These are phyloP conservation scores for Nevesoporus exiguus DNA, from an alignment of 768 basidiomycete species.

Conservation along the genomic window DNA sequence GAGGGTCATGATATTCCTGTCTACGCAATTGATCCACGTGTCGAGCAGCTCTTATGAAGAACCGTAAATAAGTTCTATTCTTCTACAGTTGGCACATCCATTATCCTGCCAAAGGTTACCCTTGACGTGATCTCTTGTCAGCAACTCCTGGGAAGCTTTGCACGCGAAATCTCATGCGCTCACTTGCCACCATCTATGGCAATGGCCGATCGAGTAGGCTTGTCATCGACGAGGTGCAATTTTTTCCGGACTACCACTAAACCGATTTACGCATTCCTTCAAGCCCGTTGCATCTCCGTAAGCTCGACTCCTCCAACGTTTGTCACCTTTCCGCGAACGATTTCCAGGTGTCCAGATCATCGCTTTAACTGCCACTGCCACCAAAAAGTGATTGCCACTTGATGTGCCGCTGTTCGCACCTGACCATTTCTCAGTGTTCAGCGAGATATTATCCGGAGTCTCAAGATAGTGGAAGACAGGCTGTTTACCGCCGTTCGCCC, in stretches of 20 bases:
- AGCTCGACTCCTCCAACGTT: not conserved
- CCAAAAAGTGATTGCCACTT: conserved; percentile 44
- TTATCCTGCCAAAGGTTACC: too few relatives aligned
- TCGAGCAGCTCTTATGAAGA: conserved; percentile 70
- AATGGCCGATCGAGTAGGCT: conserved; percentile 32
- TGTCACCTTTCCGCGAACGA: conserved; percentile 50
- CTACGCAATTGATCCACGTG: not conserved
- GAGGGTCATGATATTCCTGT: conserved; percentile 13
- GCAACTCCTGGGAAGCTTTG: conserved; percentile 77
- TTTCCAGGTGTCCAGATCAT: conserved; percentile 76
- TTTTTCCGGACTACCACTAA: too few relatives aligned
- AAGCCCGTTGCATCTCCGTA: too few relatives aligned
- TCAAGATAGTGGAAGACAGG: conserved; percentile 54
- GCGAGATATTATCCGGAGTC: conserved; percentile 64
- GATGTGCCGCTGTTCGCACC: not conserved
- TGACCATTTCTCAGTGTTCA: conserved; percentile 51
- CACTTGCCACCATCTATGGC: conserved; percentile 50
- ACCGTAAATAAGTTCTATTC: conserved; percentile 48
- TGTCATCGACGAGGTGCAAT: too few relatives aligned
- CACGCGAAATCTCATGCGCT: conserved; percentile 47
- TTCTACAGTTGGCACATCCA: too few relatives aligned
- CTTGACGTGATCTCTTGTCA: conserved; percentile 23
- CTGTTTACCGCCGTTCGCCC: conserved; percentile 69
- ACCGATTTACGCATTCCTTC: too few relatives aligned
- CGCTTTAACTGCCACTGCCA: conserved; percentile 85